These are phyloP conservation scores for Mycena rosella DNA, from an alignment of 768 basidiomycete genomes.

Conservation along the genomic window DNA sequence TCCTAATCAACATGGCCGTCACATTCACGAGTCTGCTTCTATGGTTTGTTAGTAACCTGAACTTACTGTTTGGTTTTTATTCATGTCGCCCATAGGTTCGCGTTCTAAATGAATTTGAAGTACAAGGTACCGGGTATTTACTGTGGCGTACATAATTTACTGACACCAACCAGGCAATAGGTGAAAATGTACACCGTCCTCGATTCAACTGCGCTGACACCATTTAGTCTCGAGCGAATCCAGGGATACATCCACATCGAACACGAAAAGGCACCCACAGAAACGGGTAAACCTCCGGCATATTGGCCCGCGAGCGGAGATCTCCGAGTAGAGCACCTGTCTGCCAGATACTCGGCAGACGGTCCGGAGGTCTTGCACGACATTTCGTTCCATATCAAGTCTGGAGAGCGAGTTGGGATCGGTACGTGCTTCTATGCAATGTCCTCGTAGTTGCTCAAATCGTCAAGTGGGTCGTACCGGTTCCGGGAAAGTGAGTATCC, in stretches of 20 bases:
- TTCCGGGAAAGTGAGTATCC: conserved; percentile 56
- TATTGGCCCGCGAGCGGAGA: conserved; percentile 75
- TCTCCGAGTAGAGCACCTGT: conserved; percentile 65
- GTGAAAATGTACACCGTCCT: not conserved
- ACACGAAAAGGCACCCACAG: conserved; percentile 58
- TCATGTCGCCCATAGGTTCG: too few species aligned
- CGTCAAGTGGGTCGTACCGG: conserved; percentile 61
- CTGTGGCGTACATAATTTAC: not conserved
- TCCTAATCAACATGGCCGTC: conserved; percentile 67
- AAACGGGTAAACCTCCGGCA: conserved; percentile 65
- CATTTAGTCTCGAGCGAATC: conserved; percentile 72
- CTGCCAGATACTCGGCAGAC: conserved; percentile 67
- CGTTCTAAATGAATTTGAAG: conserved; percentile 30
- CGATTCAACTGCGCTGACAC: not conserved
- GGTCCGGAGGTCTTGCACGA: conserved; percentile 67
- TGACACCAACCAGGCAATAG: not conserved
- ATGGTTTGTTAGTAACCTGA: conserved; percentile 44
- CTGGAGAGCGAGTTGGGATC: conserved; percentile 69
- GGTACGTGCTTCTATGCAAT: conserved; percentile 34
- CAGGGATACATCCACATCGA: conserved; percentile 72
- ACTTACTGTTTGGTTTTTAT: too few species aligned
- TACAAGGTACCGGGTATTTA: not conserved
- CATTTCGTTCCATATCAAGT: conserved; percentile 63
- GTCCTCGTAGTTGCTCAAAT: not conserved
- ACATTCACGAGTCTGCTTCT: conserved; percentile 22